Percentiles rank a stretch among this genome's conserved stretches.
These are phyloP conservation scores for Cnidoscolus chayamansa DNA, from an alignment of 441 rosid genomes.

Conservation along the genomic window DNA sequence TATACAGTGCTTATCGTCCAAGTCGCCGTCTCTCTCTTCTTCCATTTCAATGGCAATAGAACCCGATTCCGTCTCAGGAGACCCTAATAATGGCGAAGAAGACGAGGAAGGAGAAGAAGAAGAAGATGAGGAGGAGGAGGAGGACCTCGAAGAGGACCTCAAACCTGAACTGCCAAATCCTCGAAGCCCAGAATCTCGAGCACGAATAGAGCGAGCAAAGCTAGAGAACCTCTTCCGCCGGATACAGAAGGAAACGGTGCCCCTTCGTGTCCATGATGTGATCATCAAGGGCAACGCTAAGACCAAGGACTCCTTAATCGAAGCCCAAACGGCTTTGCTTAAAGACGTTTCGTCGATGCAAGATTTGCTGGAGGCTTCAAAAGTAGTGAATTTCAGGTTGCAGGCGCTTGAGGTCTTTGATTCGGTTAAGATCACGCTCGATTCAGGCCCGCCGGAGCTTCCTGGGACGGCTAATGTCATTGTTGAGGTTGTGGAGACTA, in stretches of 20 bases:
- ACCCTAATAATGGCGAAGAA: conserved; percentile 30
- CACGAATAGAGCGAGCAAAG: conserved; percentile 35
- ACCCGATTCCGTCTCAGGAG: conserved; percentile 32
- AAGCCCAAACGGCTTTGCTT: conserved; percentile 56
- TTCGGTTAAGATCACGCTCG: conserved; percentile 79
- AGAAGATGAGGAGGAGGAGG: conserved; percentile 27
- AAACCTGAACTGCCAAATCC: conserved; percentile 27
- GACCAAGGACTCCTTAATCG: conserved; percentile 76
- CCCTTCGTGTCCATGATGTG: conserved; percentile 83
- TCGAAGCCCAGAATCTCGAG: conserved; percentile 29
- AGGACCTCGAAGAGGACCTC: conserved; percentile 26
- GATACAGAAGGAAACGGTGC: conserved; percentile 47
- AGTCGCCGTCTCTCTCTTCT: background rate
- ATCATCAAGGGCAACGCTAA: conserved; percentile 68
- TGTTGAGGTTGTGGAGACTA: conserved; percentile 63
- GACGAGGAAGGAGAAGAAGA: conserved; percentile 30
- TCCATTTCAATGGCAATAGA: conserved; percentile 28
- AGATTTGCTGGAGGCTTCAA: conserved; percentile 68
- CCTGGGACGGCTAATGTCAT: conserved; percentile 83
- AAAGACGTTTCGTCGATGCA: conserved; percentile 63
- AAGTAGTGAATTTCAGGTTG: conserved; percentile 54
- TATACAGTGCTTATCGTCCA: background rate
- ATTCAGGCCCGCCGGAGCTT: conserved; percentile 85
- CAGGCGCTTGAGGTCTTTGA: conserved; percentile 71
- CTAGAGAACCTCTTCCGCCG: conserved; percentile 49